A percentile compares a stretch with the other conserved stretches of the same genome.
These are phyloP conservation scores for Oxytropis ochrocephala DNA, from an alignment of 306 rosid genomes.

Conservation along the genomic window DNA sequence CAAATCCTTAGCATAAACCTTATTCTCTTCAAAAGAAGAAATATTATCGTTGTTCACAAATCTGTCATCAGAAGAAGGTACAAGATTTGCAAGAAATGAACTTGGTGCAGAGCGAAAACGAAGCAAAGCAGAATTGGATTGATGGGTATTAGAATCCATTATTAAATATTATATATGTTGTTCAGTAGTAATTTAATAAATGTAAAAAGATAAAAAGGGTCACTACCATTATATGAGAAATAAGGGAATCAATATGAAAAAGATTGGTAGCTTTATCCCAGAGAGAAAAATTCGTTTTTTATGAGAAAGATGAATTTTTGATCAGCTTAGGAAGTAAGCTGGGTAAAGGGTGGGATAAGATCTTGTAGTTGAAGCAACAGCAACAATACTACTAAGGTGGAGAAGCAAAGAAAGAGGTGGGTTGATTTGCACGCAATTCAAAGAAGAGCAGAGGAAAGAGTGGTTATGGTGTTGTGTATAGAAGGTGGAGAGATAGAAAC, in stretches of 20 bases:
- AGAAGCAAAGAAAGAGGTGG: neutral
- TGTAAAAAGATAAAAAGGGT: slow-evolving; percentile 24
- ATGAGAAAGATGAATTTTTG: slow-evolving; percentile 1
- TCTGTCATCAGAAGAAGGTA: slow-evolving; percentile 18
- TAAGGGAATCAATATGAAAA: slow-evolving; percentile 26
- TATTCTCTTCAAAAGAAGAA: slow-evolving; percentile 29
- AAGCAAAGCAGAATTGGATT: slow-evolving; percentile 58
- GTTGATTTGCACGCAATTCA: slow-evolving; percentile 25
- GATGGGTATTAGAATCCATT: slow-evolving; percentile 62
- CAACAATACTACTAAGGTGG: neutral
- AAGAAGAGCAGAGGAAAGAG: slow-evolving; percentile 11
- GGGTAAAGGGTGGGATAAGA: slow-evolving; percentile 83
- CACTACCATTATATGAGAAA: slow-evolving; percentile 12
- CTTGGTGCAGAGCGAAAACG: slow-evolving; percentile 86
- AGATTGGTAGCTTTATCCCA: slow-evolving; percentile 23
- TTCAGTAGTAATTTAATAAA: neutral
- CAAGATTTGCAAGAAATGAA: slow-evolving; percentile 42
- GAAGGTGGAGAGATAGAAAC: slow-evolving; percentile 12
- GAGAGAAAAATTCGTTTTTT: slow-evolving; percentile 26
- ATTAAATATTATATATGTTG: neutral
- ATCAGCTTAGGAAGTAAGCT: slow-evolving; percentile 62
- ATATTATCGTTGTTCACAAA: slow-evolving; percentile 25
- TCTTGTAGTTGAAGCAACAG: slow-evolving; percentile 67
- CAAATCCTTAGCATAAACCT: slow-evolving; percentile 26
- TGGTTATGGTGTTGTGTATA: neutral